Conservation (phyloP, 805 yeast genomes). For the Sugiyamaella valdiviana region DNA sequence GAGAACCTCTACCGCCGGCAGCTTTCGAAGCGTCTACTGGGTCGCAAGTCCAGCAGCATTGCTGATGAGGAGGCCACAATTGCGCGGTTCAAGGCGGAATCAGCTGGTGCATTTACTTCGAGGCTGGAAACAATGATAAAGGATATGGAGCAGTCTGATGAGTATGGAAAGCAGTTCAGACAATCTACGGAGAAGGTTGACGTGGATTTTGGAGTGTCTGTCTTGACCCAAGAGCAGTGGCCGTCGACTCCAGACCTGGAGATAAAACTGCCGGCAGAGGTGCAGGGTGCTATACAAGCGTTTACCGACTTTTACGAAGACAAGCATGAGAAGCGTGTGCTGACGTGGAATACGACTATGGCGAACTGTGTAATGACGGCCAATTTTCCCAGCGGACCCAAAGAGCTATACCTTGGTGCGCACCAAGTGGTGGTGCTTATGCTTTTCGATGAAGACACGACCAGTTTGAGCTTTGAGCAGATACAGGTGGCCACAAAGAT, state of each 20-base stretch:
- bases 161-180: conserved; percentile 51
- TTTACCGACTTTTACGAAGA: conserved; percentile 24
- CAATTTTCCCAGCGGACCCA: conserved; percentile 25
- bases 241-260: conserved; percentile 26
- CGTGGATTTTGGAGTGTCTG: conserved; percentile 18
- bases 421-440: conserved; percentile 28
- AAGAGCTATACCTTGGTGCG: conserved; percentile 26
- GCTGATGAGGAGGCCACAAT: conserved; percentile 75
- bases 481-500: conserved; percentile 20
- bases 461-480: conserved; percentile 15
- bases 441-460: conserved; percentile 22
- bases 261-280: conserved; percentile 24
- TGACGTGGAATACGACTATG: conserved; percentile 28
- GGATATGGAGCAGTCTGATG: conserved; percentile 78
- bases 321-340: conserved; percentile 13
- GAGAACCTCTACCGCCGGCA: conserved; percentile 85
- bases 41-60: conserved; percentile 71
- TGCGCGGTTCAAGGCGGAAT: conserved; percentile 75
- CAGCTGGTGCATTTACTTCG: conserved; percentile 83
- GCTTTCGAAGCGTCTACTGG: conserved; percentile 80
- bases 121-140: conserved; percentile 91
- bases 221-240: conserved; percentile 30
- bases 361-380: conserved; percentile 29
- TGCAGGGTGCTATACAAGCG: conserved; percentile 19
- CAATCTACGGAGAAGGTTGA: conserved; percentile 8